These are phyloP conservation scores for Fusarium protoensiforme DNA, from an alignment of 2,329 filamentous ascomycete genomes.

Conservation along the genomic window DNA sequence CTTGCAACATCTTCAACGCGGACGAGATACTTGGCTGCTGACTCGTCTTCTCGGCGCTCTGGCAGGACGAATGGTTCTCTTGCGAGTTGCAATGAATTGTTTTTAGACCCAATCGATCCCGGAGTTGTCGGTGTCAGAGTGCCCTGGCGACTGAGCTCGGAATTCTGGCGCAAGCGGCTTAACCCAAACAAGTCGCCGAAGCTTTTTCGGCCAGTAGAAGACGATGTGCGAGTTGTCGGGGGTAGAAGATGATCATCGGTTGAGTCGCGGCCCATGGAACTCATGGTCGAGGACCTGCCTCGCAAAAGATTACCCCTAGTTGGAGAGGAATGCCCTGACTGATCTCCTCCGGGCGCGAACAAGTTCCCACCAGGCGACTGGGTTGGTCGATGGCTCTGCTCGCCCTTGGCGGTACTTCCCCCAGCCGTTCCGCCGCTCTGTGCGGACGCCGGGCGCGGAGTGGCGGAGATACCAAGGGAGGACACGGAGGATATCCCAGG, in stretches of 20 bases:
- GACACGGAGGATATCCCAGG: slow-evolving; percentile 53
- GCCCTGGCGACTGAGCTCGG: slow-evolving; percentile 77
- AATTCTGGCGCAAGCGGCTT: slow-evolving; percentile 82
- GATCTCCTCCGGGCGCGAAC: slow-evolving; percentile 53
- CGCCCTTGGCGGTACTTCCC: slow-evolving; percentile 30
- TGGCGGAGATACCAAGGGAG: slow-evolving; percentile 52
- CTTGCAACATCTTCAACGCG: slow-evolving; percentile 84
- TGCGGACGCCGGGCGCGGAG: slow-evolving; percentile 51
- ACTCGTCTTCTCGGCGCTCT: slow-evolving; percentile 86
- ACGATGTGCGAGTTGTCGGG: slow-evolving; percentile 79
- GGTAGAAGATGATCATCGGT: slow-evolving; percentile 77
- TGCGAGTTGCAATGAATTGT: slow-evolving; percentile 82
- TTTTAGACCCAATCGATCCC: slow-evolving; percentile 77
- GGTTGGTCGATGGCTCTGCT: slow-evolving; percentile 25
- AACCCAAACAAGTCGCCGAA: slow-evolving; percentile 90
- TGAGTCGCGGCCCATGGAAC: slow-evolving; percentile 79
- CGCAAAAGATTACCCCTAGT: slow-evolving; percentile 71
- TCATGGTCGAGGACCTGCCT: slow-evolving; percentile 89
- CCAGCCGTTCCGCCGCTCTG: slow-evolving; percentile 44
- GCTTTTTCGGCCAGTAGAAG: slow-evolving; percentile 91
- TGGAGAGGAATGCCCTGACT: slow-evolving; percentile 75
- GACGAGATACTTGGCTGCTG: slow-evolving; percentile 87
- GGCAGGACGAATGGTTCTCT: slow-evolving; percentile 79
- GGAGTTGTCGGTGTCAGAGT: slow-evolving; percentile 77
- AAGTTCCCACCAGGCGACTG: slow-evolving; percentile 61